phyloP scores from a whole-genome alignment of 2,329 filamentous ascomycete species.

The Venturia nashicola region DNA sequence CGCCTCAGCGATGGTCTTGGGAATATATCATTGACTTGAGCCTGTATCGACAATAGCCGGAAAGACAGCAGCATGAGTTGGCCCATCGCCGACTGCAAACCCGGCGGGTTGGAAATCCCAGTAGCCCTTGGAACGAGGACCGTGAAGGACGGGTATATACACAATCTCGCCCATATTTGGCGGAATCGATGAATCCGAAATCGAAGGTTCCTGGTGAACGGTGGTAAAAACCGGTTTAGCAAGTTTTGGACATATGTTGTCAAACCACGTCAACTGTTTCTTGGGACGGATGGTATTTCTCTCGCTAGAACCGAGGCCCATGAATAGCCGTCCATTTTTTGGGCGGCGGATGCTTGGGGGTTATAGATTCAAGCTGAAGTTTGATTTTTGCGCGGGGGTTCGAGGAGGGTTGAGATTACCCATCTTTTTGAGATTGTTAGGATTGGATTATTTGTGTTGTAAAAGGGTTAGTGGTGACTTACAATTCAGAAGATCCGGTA shows the following conservation, averaged over 20 bases:
- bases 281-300: not conserved
- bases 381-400: not conserved
- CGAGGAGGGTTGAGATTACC: constrained; percentile 5
- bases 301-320: constrained; percentile 20
- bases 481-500: constrained; percentile 60
- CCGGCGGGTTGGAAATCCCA: constrained; percentile 49
- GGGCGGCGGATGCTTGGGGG: not conserved
- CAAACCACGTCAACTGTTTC: constrained; percentile 40
- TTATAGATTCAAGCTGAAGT: not conserved
- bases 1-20: constrained; percentile 32
- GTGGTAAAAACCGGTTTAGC: not conserved
- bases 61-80: constrained; percentile 16
- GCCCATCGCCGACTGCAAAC: constrained; percentile 40
- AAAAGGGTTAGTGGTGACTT: not conserved
- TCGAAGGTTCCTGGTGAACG: not conserved
- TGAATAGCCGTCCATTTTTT: constrained; percentile 14
- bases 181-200: constrained; percentile 11
- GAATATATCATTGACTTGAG: constrained; percentile 25
- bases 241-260: constrained; percentile 38
- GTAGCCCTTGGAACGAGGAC: constrained; percentile 37
- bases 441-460: not conserved
- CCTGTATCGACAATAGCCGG: constrained; percentile 57
- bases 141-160: constrained; percentile 43
- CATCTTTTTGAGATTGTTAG: not conserved
- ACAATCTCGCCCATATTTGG: constrained; percentile 46